Evolutionary conservation across 257 asterid species (phyloP).

Genomic region (Plantago elongata): DNA sequence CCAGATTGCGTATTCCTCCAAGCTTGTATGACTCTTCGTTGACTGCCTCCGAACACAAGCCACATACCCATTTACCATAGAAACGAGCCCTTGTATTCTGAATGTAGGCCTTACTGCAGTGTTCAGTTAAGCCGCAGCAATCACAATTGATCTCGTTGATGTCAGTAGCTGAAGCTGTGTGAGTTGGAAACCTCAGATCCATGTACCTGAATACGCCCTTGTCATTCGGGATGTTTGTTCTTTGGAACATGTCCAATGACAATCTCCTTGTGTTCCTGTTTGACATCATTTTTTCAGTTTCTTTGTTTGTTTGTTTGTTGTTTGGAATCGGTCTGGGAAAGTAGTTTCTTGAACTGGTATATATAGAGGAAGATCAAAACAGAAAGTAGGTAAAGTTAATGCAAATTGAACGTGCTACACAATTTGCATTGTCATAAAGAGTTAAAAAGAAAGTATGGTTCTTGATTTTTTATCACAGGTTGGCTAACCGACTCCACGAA

Average conservation of each 20-base stretch:
- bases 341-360: not conserved
- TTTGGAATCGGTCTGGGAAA: not conserved
- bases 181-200: conserved; percentile 45
- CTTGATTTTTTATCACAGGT: conserved; percentile 27
- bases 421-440: not conserved
- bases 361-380: conserved; percentile 18
- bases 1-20: conserved; percentile 33
- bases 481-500: conserved; percentile 19
- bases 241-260: conserved; percentile 49
- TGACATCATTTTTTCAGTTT: conserved; percentile 24
- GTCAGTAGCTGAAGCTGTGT: conserved; percentile 19
- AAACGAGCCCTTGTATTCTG: conserved; percentile 36
- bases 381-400: not conserved
- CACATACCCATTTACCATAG: conserved; percentile 50
- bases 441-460: conserved; percentile 12
- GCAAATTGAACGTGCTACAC: not conserved
- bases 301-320: not conserved
- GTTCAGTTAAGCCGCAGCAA: conserved; percentile 43
- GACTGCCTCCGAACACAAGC: conserved; percentile 46
- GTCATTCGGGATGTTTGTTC: conserved; percentile 22
- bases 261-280: conserved; percentile 34
- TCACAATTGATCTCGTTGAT: conserved; percentile 35
- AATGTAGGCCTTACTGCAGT: conserved; percentile 38
- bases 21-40: conserved; percentile 38
- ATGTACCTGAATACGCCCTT: conserved; percentile 43